Percentiles rank a stretch among this genome's conserved stretches.
Conservation (phyloP, 371 early-diverging fungal species). For the Batrachochytrium dendrobatidis region DNA sequence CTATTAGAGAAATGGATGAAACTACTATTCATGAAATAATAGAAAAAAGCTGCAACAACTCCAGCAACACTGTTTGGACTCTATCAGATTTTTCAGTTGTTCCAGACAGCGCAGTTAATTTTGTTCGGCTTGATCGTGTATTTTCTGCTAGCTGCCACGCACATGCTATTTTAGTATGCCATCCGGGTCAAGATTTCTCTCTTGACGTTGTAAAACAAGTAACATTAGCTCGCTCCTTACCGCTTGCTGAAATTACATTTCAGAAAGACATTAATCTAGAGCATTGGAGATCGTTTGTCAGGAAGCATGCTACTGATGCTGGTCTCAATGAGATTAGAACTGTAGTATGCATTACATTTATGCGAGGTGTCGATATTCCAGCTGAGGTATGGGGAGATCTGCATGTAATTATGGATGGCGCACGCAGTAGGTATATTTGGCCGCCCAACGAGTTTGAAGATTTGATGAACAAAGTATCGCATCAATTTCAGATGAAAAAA, state of each 20-base stretch:
- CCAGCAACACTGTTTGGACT: neutral
- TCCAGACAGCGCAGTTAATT: neutral
- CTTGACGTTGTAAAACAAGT: conserved; percentile 1
- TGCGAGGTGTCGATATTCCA: neutral
- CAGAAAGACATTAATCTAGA: neutral
- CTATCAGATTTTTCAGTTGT: neutral
- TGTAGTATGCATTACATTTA: conserved; percentile 3
- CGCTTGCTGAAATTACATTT: neutral
- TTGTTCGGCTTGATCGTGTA: conserved; percentile 6
- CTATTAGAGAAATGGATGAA: neutral
- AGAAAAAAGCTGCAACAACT: neutral
- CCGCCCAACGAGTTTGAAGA: conserved; percentile 8
- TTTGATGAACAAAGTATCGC: conserved; percentile 10
- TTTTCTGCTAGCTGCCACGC: neutral
- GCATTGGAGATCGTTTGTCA: conserved; percentile 2
- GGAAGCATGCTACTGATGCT: conserved; percentile 4
- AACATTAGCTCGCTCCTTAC: neutral
- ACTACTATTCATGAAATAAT: neutral
- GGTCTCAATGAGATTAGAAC: conserved; percentile 1
- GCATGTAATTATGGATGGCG: conserved; percentile 5
- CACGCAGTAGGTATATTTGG: conserved; percentile 6
- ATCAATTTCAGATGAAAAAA: neutral
- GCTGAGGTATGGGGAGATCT: conserved; percentile 7
- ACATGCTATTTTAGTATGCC: conserved; percentile 1
- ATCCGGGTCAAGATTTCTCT: neutral